Percentiles rank a stretch among this genome's conserved stretches.
phyloP scores from a whole-genome alignment of 192 early-diverging fungal species.

The Dispira simplex region DNA sequence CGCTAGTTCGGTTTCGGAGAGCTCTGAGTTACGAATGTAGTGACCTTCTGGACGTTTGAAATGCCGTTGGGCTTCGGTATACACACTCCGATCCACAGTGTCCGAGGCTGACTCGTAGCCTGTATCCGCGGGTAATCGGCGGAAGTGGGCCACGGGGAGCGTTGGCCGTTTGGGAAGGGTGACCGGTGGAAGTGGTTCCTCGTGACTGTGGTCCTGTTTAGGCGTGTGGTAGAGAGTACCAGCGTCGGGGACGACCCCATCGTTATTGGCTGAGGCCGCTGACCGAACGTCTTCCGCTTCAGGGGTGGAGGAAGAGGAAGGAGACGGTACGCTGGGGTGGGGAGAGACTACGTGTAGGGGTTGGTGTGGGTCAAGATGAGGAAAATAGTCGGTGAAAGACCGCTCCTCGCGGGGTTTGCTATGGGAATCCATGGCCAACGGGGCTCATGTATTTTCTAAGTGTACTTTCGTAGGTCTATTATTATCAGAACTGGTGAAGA shows the following conservation, averaged over 20 bases:
- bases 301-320: conserved; percentile 18
- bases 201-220: conserved; percentile 7
- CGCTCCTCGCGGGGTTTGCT: conserved; percentile 72
- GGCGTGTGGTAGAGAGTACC: conserved; percentile 12
- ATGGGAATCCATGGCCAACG: not conserved
- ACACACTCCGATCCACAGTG: not conserved
- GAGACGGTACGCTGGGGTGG: conserved; percentile 12
- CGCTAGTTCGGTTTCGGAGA: conserved; percentile 27
- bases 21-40: conserved; percentile 52
- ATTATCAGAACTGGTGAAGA: too few relatives aligned
- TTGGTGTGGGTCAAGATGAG: conserved; percentile 46
- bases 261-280: conserved; percentile 15
- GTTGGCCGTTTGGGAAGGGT: conserved; percentile 22
- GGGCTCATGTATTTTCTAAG: too few relatives aligned
- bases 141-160: conserved; percentile 20
- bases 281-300: conserved; percentile 20
- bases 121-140: conserved; percentile 8
- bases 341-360: conserved; percentile 28
- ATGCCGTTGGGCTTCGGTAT: not conserved
- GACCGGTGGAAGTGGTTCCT: conserved; percentile 14
- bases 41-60: conserved; percentile 48
- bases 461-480: too few relatives aligned
- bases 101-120: conserved; percentile 5
- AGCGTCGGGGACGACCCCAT: not conserved
- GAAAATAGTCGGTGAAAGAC: conserved; percentile 63